A percentile compares a stretch with the other conserved stretches of the same genome.
These are phyloP conservation scores for Cryphonectria naterciae DNA, from an alignment of 2,329 filamentous ascomycete genomes.

Conservation along the genomic window DNA sequence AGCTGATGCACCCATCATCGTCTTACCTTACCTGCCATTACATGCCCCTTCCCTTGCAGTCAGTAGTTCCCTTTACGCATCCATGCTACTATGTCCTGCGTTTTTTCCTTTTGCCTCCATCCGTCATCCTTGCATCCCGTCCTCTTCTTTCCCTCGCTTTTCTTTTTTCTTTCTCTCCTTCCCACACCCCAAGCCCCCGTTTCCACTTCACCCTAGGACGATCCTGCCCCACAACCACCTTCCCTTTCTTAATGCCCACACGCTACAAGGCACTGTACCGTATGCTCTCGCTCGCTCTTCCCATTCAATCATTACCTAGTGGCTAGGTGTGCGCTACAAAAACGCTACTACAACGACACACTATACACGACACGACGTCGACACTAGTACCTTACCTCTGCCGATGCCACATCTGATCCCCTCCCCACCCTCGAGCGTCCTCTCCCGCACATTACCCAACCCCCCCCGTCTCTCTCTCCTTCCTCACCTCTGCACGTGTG, in stretches of 20 bases:
- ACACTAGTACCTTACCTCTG: constrained; percentile 9
- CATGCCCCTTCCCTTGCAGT: not conserved
- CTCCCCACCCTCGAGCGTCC: constrained; percentile 4
- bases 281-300: not conserved
- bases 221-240: constrained; percentile 4
- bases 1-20: not conserved
- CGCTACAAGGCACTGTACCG: constrained; percentile 1
- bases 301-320: not conserved
- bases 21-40: not conserved
- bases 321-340: not conserved
- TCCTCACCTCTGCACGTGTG: constrained; percentile 1
- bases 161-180: not conserved
- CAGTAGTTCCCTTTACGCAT: not conserved
- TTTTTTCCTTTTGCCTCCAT: not conserved
- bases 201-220: constrained; percentile 4
- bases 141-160: not conserved
- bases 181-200: not conserved
- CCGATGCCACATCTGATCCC: constrained; percentile 8
- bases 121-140: not conserved
- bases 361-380: not conserved
- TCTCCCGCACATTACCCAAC: constrained; percentile 1
- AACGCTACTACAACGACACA: not conserved
- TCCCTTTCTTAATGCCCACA: constrained; percentile 11
- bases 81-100: not conserved
- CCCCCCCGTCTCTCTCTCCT: not conserved